Base-by-base conservation (phyloP, 2,329 filamentous ascomycete genomes). In the Colletotrichum viniferum region DNA sequence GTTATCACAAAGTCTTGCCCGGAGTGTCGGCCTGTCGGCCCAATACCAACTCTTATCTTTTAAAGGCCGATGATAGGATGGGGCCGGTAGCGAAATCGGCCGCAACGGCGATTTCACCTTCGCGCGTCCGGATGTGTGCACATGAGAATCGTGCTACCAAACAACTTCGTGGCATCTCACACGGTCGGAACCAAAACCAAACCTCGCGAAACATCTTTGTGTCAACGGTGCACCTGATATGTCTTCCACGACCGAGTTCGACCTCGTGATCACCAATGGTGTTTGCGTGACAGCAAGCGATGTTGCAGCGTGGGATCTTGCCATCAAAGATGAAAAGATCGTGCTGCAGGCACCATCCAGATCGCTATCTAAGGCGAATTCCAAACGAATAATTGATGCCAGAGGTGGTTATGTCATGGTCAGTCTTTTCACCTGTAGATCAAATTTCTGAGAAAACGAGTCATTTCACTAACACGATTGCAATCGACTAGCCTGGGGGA, bases 281-380 rank as follows among this genome's bases (percentile, higher is more conserved):
- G 80, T 85, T 48, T 86, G 85, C 43, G 85, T 86, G 34, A 87
- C 86, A 3, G 85, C 85, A 1, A 80, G 82, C 3, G 86, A 88
- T 73, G 79, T 86, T 12, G 85, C 83, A 4, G 80, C 83, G 9
- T 82, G 84, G 55, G 86, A 88, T 69, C 80, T 88, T 26, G 86
- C 82, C 52, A 81, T 88, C 74, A 85, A 83, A 72, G 83, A 84
- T 79, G 85, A 83, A 38, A 88, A 87, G 79, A 85, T 87, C 63
- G 82, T 78, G 4, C 76, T 86, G 10, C 78, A 87, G 13, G 85
- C 85, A 3, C 84, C 86, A 7, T 83, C 84, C 1, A 82, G 83
- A 5, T 81, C 82, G 0, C 43, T 52, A 7, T 3, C 2, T 21
- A 21, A 52, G 43, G 43, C 43, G 43, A 5, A 7, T 52, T 52